phyloP scores from a whole-genome alignment of 2,329 filamentous ascomycete species.

The Lomentospora prolificans region DNA sequence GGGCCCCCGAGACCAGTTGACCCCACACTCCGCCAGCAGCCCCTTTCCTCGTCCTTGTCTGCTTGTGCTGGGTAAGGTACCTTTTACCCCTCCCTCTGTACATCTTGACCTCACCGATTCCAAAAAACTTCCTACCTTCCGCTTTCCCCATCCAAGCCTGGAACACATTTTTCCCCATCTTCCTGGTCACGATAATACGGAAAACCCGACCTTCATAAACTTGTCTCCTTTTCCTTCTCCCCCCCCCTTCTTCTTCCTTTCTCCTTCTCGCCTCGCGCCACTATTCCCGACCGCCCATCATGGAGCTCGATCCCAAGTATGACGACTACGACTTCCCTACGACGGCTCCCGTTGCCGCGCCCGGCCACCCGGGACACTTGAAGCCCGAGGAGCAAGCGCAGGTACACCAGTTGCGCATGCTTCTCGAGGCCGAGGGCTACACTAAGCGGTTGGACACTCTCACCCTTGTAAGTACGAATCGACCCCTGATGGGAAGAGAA shows the following conservation, averaged over 20 bases:
- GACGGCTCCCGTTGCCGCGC: constrained; percentile 56
- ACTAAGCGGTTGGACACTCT: constrained; percentile 82
- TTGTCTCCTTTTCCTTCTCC: not conserved
- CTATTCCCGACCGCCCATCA: constrained; percentile 18
- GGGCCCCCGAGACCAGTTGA: not conserved
- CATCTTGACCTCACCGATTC: constrained; percentile 2
- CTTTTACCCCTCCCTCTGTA: not conserved
- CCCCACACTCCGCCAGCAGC: not conserved
- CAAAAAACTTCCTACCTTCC: no score
- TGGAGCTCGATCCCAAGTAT: constrained; percentile 77
- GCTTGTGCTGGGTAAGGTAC: not conserved
- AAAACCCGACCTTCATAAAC: no score
- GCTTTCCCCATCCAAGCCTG: not conserved
- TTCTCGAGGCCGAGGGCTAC: constrained; percentile 76
- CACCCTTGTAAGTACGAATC: constrained; percentile 60
- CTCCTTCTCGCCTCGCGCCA: not conserved
- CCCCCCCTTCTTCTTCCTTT: not conserved
- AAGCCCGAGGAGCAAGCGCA: constrained; percentile 81
- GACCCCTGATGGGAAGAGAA: not conserved
- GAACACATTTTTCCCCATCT: not conserved
- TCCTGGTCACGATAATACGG: not conserved
- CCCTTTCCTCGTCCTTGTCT: not conserved
- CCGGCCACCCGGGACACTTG: constrained; percentile 81
- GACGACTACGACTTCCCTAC: constrained; percentile 93
- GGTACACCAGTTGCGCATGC: constrained; percentile 72